A percentile compares a stretch with the other conserved stretches of the same genome.
Evolutionary conservation across 768 basidiomycete genomes (phyloP).

Genomic region (Termitomyces sp.): DNA sequence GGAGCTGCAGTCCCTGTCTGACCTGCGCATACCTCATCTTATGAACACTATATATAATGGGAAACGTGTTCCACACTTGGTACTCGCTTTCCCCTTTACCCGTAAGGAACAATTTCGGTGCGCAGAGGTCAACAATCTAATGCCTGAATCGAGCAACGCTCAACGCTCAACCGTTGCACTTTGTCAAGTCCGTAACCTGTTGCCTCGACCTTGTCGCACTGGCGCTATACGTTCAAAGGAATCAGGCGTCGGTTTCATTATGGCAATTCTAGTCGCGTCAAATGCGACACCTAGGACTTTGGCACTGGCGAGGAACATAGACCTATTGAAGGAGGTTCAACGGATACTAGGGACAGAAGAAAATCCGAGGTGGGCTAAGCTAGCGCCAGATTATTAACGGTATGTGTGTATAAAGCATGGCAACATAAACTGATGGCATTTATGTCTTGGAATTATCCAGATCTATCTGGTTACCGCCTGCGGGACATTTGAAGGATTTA

Average conservation of each 20-base stretch:
- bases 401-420: too few species aligned
- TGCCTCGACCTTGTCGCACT: not conserved
- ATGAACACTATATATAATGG: not conserved
- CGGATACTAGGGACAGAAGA: too few species aligned
- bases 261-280: not conserved
- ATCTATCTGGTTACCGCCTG: too few species aligned
- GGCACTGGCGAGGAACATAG: not conserved
- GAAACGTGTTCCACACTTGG: too few species aligned
- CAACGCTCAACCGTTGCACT: not conserved
- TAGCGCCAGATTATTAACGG: too few species aligned
- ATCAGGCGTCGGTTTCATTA: not conserved
- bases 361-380: too few species aligned
- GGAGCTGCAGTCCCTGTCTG: not conserved
- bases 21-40: not conserved
- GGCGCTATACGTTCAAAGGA: not conserved
- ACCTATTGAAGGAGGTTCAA: too few species aligned
- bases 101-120: not conserved
- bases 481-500: too few species aligned
- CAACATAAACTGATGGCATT: too few species aligned
- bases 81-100: not conserved
- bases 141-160: not conserved
- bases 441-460: too few species aligned
- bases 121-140: not conserved
- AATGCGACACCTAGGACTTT: not conserved
- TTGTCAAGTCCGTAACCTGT: not conserved